phyloP scores from a whole-genome alignment of 1,284 basidiomycete genomes.

The Rhodotorula mucilaginosa region DNA sequence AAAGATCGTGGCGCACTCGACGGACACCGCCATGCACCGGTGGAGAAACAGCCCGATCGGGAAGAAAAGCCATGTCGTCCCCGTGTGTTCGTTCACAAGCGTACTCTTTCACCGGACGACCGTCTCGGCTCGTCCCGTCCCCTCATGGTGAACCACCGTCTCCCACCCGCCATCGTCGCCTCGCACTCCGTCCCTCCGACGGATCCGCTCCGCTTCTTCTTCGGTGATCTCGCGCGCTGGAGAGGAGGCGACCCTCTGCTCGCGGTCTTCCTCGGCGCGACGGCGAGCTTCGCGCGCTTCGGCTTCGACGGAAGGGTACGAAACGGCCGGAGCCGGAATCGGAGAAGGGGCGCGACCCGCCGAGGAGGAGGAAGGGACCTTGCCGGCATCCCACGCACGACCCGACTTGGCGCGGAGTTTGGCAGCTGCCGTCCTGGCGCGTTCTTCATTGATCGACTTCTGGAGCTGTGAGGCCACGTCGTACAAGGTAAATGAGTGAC shows the following conservation, averaged over 20 bases:
- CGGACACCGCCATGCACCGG: too few species aligned
- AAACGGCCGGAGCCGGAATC: not conserved
- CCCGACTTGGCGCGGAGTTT: slow-evolving; percentile 35
- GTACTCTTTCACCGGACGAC: not conserved
- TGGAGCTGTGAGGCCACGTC: slow-evolving; percentile 24
- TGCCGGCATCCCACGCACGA: slow-evolving; percentile 41
- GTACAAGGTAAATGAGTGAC: not conserved
- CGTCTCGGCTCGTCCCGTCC: slow-evolving; percentile 15
- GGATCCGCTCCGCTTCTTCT: slow-evolving; percentile 7
- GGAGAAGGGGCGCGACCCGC: not conserved
- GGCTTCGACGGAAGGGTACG: slow-evolving; percentile 22
- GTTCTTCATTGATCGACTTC: slow-evolving; percentile 33
- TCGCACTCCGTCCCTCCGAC: slow-evolving; percentile 15
- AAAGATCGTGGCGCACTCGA: not conserved
- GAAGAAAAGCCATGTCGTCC: too few species aligned
- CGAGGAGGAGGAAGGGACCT: slow-evolving; percentile 3
- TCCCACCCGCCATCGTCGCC: slow-evolving; percentile 21
- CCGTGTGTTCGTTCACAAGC: too few species aligned
- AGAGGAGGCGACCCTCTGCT: too few species aligned
- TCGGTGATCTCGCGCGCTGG: slow-evolving; percentile 1
- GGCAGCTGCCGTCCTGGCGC: slow-evolving; percentile 33
- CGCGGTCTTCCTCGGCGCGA: slow-evolving; percentile 1
- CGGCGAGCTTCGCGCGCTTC: not conserved
- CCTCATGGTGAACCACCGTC: slow-evolving; percentile 24
- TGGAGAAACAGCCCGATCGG: too few species aligned